phyloP scores from a whole-genome alignment of 1,284 basidiomycete genomes.

The Cryptococcus wingfieldii region DNA sequence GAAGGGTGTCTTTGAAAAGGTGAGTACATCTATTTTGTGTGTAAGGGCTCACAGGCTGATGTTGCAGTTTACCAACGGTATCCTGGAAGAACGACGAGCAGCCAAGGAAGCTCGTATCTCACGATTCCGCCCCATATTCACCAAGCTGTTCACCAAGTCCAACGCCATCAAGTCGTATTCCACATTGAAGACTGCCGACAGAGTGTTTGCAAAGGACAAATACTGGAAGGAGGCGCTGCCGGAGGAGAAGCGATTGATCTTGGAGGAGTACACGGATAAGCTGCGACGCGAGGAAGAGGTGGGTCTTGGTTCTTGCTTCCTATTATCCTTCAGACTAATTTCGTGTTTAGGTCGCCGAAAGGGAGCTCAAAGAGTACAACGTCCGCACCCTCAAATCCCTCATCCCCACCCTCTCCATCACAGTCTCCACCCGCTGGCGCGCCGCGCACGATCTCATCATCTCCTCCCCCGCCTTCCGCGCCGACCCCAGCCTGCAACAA shows the following conservation, averaged over 20 bases:
- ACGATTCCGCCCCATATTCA: slow-evolving; percentile 73
- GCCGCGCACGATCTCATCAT: slow-evolving; percentile 69
- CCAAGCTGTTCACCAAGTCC: slow-evolving; percentile 76
- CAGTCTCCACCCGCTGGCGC: slow-evolving; percentile 83
- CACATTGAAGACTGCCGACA: slow-evolving; percentile 79
- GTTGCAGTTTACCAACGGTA: slow-evolving; percentile 63
- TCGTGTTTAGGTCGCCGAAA: slow-evolving; percentile 62
- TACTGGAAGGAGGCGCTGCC: slow-evolving; percentile 83
- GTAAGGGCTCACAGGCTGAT: neutral
- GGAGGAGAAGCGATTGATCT: slow-evolving; percentile 74
- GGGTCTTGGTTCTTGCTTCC: slow-evolving; percentile 18
- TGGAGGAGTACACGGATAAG: slow-evolving; percentile 82
- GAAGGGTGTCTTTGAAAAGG: slow-evolving; percentile 89
- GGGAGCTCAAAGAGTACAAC: slow-evolving; percentile 67
- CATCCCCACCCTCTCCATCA: slow-evolving; percentile 76
- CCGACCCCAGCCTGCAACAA: slow-evolving; percentile 67
- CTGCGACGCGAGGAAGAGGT: slow-evolving; percentile 81
- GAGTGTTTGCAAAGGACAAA: slow-evolving; percentile 72
- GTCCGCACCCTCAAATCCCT: slow-evolving; percentile 71
- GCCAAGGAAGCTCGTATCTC: slow-evolving; percentile 73
- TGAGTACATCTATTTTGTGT: slow-evolving; percentile 40
- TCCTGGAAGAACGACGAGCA: slow-evolving; percentile 66
- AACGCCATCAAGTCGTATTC: slow-evolving; percentile 82
- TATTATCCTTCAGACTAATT: slow-evolving; percentile 1
- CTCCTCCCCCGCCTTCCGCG: slow-evolving; percentile 70